Base-by-base conservation (phyloP, 1,139 yeast genomes). In the Geotrichum reessii region DNA sequence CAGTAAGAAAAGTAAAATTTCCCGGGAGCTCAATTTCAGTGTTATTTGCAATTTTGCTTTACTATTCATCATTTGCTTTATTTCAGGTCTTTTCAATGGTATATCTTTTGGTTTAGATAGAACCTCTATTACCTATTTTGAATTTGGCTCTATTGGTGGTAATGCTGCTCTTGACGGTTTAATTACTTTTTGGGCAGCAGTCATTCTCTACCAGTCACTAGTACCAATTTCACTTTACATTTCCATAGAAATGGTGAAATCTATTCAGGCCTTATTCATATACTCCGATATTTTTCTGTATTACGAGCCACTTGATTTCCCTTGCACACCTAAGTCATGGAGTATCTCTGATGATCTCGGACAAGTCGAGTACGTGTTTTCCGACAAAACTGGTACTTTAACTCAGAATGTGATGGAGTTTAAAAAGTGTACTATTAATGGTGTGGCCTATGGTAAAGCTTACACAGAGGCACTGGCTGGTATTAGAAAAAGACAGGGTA, bases 371-470 rank as follows among this genome's bases (percentile, higher is more conserved):
- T 93, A 91, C 70, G 85, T 93, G 50, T 93, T 93, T 73, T 88
- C 96, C 69, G 98, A 93, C 75, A 93, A 93, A 73, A 93, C 99
- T 0, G 99, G 99, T 61, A 93, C 99, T 0, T 78, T 93, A 65
- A 93, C 99, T 1, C 98, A 92, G 71, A 93, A 93, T 72, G 88
- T 92, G 40, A 93, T 93, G 98, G 97, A 92, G 70, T 92, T 91
- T 73, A 89, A 90, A 66, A 93, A 93, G 71, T 87, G 96, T 71
- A 84, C 97, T 1, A 86, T 93, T 61, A 83, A 83, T 67, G 98
- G 98, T 50, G 82, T 83, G 57, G 80, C 87, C 12, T 93, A 93
- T 69, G 99, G 99, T 47, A 78, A 87, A 65, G 98, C 98, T 0
- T 93, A 90, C 69, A 93, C 99, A 1, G 99, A 93, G 70, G 97